These are phyloP conservation scores for Brettanomyces sp. DNA, from an alignment of 805 yeast species.

Conservation along the genomic window DNA sequence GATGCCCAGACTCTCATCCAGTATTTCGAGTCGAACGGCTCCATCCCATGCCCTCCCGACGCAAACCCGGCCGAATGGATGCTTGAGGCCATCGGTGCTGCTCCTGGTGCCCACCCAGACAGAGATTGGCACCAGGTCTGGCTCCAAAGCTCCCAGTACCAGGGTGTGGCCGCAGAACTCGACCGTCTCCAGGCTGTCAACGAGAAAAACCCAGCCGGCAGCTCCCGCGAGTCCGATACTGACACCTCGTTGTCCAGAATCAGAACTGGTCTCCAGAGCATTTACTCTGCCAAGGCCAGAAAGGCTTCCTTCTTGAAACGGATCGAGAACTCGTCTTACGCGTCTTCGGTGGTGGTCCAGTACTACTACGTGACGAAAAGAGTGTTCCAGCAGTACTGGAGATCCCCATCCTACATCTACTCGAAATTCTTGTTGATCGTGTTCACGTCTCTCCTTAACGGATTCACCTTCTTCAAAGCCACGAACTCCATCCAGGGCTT, in stretches of 20 bases:
- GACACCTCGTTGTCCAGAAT: no score
- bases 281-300: no score
- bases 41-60: slow-evolving; percentile 51
- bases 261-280: no score
- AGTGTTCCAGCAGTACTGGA: slow-evolving; percentile 49
- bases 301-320: slow-evolving; percentile 11
- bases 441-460: slow-evolving; percentile 49
- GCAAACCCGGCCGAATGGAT: slow-evolving; percentile 87
- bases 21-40: slow-evolving; percentile 57
- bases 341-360: slow-evolving; percentile 33
- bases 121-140: slow-evolving; percentile 67
- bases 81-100: slow-evolving; percentile 74
- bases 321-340: slow-evolving; percentile 40
- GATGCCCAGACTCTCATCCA: slow-evolving; percentile 42
- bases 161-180: slow-evolving; percentile 47
- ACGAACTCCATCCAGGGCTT: slow-evolving; percentile 48
- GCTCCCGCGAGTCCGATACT: no score
- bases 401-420: slow-evolving; percentile 50
- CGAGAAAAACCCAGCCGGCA: no score
- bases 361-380: slow-evolving; percentile 34
- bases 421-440: slow-evolving; percentile 44
- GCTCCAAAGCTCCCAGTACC: slow-evolving; percentile 53
- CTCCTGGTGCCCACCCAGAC: slow-evolving; percentile 61
- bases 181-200: slow-evolving; percentile 21
- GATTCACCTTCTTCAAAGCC: slow-evolving; percentile 60